A percentile compares a stretch with the other conserved stretches of the same genome.
These are phyloP conservation scores for Plasmodium falciparum DNA, from an alignment of 169 alveolate species.

Conservation along the genomic window DNA sequence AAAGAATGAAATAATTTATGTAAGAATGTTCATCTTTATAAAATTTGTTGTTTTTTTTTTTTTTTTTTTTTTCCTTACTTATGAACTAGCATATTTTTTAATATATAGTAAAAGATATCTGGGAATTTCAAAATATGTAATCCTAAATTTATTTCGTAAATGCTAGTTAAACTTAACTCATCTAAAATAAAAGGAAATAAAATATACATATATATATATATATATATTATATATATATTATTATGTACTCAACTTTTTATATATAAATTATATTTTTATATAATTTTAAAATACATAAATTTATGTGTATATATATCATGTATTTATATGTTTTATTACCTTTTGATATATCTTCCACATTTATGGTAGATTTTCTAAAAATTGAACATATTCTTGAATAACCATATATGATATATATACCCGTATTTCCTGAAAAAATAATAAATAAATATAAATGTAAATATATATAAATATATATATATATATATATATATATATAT, in stretches of 20 bases:
- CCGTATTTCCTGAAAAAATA: constrained; percentile 89
- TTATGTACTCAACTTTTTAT: not conserved
- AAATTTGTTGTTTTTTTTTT: not conserved
- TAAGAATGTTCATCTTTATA: not conserved
- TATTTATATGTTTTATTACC: constrained; percentile 12
- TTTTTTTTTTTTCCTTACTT: constrained; percentile 49
- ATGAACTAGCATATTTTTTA: constrained; percentile 79
- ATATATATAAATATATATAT: not conserved
- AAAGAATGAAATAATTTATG: not conserved
- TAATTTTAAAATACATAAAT: too few species aligned
- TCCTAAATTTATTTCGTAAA: constrained; percentile 82
- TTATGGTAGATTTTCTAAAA: constrained; percentile 90
- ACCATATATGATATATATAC: constrained; percentile 95
- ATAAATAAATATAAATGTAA: constrained; percentile 4
- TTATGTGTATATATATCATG: too few species aligned
- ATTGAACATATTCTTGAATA: constrained; percentile 97
- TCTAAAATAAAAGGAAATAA: constrained; percentile 5
- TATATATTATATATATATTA: not conserved
- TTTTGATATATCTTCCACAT: constrained; percentile 59
- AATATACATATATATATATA: not conserved
- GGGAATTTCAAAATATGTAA: constrained; percentile 84
- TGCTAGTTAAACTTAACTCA: constrained; percentile 76
- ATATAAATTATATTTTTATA: not conserved
- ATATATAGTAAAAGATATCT: constrained; percentile 79
- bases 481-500: too few species aligned